Evolutionary conservation across 257 asterid species (phyloP).

Genomic region (Penstemon davidsonii): DNA sequence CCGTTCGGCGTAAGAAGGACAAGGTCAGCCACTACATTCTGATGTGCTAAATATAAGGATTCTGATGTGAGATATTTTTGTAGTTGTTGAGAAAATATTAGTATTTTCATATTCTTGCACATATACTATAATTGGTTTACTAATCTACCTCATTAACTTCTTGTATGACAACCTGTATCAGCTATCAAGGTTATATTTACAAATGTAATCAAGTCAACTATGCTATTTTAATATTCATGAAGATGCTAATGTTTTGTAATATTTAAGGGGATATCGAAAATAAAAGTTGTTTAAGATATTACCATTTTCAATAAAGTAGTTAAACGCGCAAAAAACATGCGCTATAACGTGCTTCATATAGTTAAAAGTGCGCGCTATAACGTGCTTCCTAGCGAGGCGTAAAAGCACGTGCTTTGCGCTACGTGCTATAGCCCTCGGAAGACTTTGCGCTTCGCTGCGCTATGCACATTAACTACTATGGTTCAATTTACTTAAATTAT

Average conservation of each 20-base stretch:
- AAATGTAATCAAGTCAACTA: conserved; percentile 8
- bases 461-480: too few relatives aligned
- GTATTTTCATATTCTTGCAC: conserved; percentile 10
- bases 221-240: conserved; percentile 16
- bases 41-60: conserved; percentile 20
- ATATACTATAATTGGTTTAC: neutral
- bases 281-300: conserved; percentile 17
- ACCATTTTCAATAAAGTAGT: too few relatives aligned
- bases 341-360: too few relatives aligned
- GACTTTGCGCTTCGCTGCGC: too few relatives aligned
- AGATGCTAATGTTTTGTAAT: conserved; percentile 4
- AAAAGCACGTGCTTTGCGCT: too few relatives aligned
- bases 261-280: conserved; percentile 21
- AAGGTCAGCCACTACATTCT: conserved; percentile 38
- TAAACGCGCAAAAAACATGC: too few relatives aligned
- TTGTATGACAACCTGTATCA: neutral
- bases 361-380: too few relatives aligned
- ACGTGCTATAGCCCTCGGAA: too few relatives aligned
- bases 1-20: conserved; percentile 41
- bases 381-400: too few relatives aligned
- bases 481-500: neutral
- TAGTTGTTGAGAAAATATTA: too few relatives aligned
- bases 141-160: conserved; percentile 16
- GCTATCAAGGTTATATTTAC: conserved; percentile 1
- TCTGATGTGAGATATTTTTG: neutral